These are phyloP conservation scores for Chloris gayana DNA, from an alignment of 176 grass and related monocot species.

Conservation along the genomic window DNA sequence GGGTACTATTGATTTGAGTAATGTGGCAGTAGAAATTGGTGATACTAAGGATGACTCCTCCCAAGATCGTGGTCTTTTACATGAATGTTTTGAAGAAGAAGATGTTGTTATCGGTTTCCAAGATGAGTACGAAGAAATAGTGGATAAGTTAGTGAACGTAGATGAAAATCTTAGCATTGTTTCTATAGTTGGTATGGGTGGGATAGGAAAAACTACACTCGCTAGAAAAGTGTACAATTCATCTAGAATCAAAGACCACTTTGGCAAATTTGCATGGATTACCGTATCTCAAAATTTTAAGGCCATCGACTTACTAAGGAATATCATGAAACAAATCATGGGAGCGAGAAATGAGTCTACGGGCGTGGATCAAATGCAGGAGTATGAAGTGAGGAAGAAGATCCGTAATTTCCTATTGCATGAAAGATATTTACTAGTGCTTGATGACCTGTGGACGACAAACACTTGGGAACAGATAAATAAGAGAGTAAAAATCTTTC, in stretches of 20 bases:
- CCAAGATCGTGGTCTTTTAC: not conserved
- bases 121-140: constrained; percentile 18
- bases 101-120: constrained; percentile 31
- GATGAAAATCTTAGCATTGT: not conserved
- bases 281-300: constrained; percentile 26
- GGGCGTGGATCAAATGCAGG: not conserved
- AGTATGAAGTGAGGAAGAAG: not conserved
- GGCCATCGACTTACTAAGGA: not conserved
- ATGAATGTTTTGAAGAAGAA: not conserved
- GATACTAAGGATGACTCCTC: not conserved
- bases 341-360: not conserved
- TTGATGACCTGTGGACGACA: constrained; percentile 35
- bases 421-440: constrained; percentile 15
- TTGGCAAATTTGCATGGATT: not conserved
- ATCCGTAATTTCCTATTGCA: not conserved
- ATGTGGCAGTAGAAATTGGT: not conserved
- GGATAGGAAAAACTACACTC: constrained; percentile 24
- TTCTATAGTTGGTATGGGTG: constrained; percentile 39
- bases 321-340: not conserved
- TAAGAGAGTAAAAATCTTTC: not conserved
- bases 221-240: constrained; percentile 4
- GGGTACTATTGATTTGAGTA: not conserved
- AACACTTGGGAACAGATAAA: constrained; percentile 23
- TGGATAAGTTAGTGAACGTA: not conserved
- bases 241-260: constrained; percentile 4